Evolutionary conservation across 2,329 filamentous ascomycete species (phyloP).

Genomic region (Lachnellula willkommii): DNA sequence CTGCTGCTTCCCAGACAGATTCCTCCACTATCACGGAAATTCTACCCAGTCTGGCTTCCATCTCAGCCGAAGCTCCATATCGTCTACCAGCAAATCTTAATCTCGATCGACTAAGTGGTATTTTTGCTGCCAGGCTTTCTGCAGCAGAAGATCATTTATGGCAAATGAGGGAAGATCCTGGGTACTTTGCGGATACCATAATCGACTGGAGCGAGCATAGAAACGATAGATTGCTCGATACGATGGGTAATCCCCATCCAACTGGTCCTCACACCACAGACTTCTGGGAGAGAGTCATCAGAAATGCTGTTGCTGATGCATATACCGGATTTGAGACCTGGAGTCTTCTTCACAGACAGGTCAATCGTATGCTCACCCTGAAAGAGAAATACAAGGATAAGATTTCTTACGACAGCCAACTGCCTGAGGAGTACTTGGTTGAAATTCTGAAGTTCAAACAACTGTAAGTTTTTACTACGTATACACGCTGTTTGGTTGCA

Average conservation of each 20-base stretch:
- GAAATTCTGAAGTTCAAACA: conserved; percentile 31
- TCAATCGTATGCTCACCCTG: conserved; percentile 24
- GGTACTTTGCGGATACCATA: conserved; percentile 46
- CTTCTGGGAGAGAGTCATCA: conserved; percentile 39
- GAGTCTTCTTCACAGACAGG: conserved; percentile 16
- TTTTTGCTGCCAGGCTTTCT: conserved; percentile 39
- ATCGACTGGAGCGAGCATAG: conserved; percentile 43
- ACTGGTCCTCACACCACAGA: conserved; percentile 8
- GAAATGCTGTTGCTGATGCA: conserved; percentile 30
- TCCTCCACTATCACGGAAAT: conserved; percentile 17
- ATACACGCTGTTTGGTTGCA: background rate
- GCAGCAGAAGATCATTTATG: conserved; percentile 50
- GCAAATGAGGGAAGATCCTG: conserved; percentile 53
- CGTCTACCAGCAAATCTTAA: conserved; percentile 43
- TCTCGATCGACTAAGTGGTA: conserved; percentile 37
- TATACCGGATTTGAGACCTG: conserved; percentile 19
- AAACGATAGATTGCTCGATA: conserved; percentile 39
- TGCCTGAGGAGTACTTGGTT: conserved; percentile 36
- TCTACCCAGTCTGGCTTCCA: conserved; percentile 34
- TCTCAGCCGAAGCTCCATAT: conserved; percentile 49
- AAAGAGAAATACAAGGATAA: conserved; percentile 29
- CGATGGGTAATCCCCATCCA: conserved; percentile 22
- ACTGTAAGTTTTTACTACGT: background rate
- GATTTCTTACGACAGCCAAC: conserved; percentile 29
- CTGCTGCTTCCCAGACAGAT: background rate